A percentile compares a stretch with the other conserved stretches of the same genome.
phyloP scores from a whole-genome alignment of 805 yeast genomes.

The Wickerhamiella sergipiensis region DNA sequence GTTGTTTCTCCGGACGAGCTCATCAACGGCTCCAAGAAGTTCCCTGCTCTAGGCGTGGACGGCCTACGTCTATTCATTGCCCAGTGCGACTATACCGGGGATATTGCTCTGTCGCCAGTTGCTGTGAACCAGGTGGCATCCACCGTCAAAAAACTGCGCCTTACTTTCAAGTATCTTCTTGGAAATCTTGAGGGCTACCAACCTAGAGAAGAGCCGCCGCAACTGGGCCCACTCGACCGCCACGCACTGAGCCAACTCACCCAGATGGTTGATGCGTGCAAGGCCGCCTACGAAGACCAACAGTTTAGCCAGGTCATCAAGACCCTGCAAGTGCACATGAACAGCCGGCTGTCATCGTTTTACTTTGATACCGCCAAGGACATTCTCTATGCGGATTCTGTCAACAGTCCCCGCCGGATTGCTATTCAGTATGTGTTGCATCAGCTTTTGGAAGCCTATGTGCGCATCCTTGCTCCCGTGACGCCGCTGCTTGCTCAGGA shows the following conservation, averaged over 20 bases:
- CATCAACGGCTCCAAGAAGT: slow-evolving; percentile 24
- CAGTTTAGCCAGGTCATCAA: slow-evolving; percentile 62
- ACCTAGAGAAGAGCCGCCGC: slow-evolving; percentile 8
- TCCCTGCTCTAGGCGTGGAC: slow-evolving; percentile 59
- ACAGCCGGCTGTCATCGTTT: slow-evolving; percentile 59
- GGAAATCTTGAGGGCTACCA: slow-evolving; percentile 51
- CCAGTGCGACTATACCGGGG: slow-evolving; percentile 72
- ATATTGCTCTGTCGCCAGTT: slow-evolving; percentile 59
- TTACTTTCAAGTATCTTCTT: slow-evolving; percentile 65
- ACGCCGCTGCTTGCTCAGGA: slow-evolving; percentile 80
- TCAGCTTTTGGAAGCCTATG: slow-evolving; percentile 41
- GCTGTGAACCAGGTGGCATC: slow-evolving; percentile 67
- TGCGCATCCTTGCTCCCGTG: slow-evolving; percentile 65
- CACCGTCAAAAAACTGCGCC: slow-evolving; percentile 63
- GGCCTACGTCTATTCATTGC: slow-evolving; percentile 88
- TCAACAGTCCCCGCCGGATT: slow-evolving; percentile 36
- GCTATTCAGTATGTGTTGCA: slow-evolving; percentile 53
- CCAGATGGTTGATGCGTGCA: slow-evolving; percentile 31
- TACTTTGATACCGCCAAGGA: slow-evolving; percentile 85
- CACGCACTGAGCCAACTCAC: slow-evolving; percentile 44
- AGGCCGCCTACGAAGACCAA: slow-evolving; percentile 37
- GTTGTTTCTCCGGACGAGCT: slow-evolving; percentile 56
- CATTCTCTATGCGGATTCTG: slow-evolving; percentile 57
- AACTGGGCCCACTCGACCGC: slow-evolving; percentile 33
- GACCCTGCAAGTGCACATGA: slow-evolving; percentile 56